Percentiles rank a stretch among this genome's conserved stretches.
Conservation (phyloP, 495 filamentous ascomycete species). For the Physcia stellaris region DNA sequence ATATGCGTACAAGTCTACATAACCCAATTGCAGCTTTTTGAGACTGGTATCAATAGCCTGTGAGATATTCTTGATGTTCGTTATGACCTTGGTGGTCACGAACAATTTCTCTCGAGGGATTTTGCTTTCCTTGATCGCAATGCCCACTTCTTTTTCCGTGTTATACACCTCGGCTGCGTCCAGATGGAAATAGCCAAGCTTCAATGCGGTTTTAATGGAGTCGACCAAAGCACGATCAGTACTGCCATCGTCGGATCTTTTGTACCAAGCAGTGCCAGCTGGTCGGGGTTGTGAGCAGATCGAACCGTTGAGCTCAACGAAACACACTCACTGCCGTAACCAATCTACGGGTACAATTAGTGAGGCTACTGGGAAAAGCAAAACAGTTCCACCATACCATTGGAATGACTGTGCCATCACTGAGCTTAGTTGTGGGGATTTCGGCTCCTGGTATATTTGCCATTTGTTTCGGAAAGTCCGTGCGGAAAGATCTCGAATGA, state of each 20-base stretch:
- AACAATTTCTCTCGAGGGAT: conserved; percentile 56
- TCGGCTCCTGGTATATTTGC: conserved; percentile 16
- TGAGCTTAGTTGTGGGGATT: conserved; percentile 45
- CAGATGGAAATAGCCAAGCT: conserved; percentile 58
- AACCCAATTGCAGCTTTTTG: conserved; percentile 58
- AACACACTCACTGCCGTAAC: conserved; percentile 41
- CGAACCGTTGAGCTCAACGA: conserved; percentile 27
- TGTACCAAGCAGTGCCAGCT: conserved; percentile 47
- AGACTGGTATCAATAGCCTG: conserved; percentile 56
- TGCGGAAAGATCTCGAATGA: no score
- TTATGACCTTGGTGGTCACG: conserved; percentile 61
- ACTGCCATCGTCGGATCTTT: conserved; percentile 21
- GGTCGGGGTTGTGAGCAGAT: neutral
- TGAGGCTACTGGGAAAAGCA: neutral
- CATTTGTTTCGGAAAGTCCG: no score
- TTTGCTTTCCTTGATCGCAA: conserved; percentile 54
- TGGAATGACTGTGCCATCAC: conserved; percentile 61
- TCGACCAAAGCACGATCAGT: conserved; percentile 43
- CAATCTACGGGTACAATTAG: conserved; percentile 36
- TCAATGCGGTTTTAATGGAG: conserved; percentile 51
- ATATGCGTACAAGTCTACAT: conserved; percentile 56
- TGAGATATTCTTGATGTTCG: conserved; percentile 45
- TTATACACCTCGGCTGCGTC: conserved; percentile 79
- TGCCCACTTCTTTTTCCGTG: conserved; percentile 65
- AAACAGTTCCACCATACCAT: conserved; percentile 34